A percentile compares a stretch with the other conserved stretches of the same genome.
These are phyloP conservation scores for Saccharomyces hybrid DNA, from an alignment of 1,139 yeast species.

Conservation along the genomic window DNA sequence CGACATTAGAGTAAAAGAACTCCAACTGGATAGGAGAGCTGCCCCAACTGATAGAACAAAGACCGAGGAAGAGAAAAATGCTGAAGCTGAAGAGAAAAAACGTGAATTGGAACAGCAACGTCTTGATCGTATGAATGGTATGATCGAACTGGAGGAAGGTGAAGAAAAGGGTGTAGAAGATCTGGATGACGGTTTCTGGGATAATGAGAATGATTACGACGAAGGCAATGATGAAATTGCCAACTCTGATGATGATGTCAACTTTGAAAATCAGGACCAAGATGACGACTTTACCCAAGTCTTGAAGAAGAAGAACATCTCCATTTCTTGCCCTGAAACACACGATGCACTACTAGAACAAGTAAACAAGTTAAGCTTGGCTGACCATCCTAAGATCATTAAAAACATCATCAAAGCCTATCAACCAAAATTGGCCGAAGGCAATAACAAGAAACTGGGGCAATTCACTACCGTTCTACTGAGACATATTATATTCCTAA, in stretches of 20 bases:
- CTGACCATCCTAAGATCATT: conserved; percentile 44
- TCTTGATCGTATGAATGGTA: conserved; percentile 78
- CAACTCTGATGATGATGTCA: conserved; percentile 30
- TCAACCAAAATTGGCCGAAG: conserved; percentile 73
- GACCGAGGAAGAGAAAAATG: conserved; percentile 75
- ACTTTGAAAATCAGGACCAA: conserved; percentile 13
- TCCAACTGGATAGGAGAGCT: conserved; percentile 79
- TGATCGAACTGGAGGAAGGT: conserved; percentile 38
- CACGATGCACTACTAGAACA: conserved; percentile 44
- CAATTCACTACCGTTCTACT: conserved; percentile 57
- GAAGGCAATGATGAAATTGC: conserved; percentile 26
- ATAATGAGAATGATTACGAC: conserved; percentile 45
- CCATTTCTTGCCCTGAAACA: conserved; percentile 48
- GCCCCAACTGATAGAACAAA: conserved; percentile 90
- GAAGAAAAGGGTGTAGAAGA: conserved; percentile 63
- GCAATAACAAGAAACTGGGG: conserved; percentile 72
- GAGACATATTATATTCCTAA: conserved; percentile 50
- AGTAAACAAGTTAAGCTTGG: conserved; percentile 36
- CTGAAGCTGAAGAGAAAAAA: conserved; percentile 60
- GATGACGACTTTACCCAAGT: conserved; percentile 3
- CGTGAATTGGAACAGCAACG: conserved; percentile 71
- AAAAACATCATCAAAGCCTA: conserved; percentile 51
- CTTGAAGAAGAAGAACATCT: conserved; percentile 6
- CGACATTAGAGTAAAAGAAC: conserved; percentile 69
- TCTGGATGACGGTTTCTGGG: conserved; percentile 47